phyloP scores from a whole-genome alignment of 768 basidiomycete species.

The Lactarius hengduanensis region DNA sequence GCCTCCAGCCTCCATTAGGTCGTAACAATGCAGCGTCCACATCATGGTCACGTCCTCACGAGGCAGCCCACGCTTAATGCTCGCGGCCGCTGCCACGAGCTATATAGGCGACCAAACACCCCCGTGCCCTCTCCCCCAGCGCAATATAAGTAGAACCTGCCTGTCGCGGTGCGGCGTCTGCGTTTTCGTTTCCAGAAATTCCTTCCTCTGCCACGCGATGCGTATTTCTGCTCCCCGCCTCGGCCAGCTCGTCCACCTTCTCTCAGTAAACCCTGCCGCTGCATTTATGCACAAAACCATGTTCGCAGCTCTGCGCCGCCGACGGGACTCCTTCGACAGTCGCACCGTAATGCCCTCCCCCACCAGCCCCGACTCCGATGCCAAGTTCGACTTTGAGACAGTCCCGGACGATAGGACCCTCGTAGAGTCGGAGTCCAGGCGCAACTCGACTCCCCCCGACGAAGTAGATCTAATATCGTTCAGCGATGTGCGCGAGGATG shows the following conservation, averaged over 20 bases:
- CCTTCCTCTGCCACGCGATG: conserved; percentile 23
- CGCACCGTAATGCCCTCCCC: background rate
- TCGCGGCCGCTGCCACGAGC: conserved; percentile 17
- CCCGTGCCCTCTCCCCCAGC: conserved; percentile 11
- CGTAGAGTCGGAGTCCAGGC: conserved; percentile 13
- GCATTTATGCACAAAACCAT: conserved; percentile 6
- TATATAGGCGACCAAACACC: conserved; percentile 9
- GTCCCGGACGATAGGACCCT: conserved; percentile 21
- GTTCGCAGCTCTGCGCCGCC: conserved; percentile 11
- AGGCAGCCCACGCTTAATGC: conserved; percentile 20
- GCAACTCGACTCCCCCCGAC: conserved; percentile 3
- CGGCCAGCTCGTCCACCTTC: conserved; percentile 14
- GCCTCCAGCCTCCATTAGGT: background rate
- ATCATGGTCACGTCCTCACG: conserved; percentile 12
- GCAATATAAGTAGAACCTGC: conserved; percentile 21
- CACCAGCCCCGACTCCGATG: background rate
- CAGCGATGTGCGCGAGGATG: conserved; percentile 4
- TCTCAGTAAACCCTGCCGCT: conserved; percentile 13
- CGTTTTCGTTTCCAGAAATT: conserved; percentile 18
- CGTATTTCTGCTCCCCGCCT: conserved; percentile 18
- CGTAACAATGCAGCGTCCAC: background rate
- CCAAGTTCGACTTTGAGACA: conserved; percentile 15
- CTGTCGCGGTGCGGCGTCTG: conserved; percentile 13
- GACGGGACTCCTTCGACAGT: background rate
- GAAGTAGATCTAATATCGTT: background rate